Percentiles rank a stretch among this genome's conserved stretches.
These are phyloP conservation scores for Elongisporangium undulatum DNA, from an alignment of 352 stramenopile species.

Conservation along the genomic window DNA sequence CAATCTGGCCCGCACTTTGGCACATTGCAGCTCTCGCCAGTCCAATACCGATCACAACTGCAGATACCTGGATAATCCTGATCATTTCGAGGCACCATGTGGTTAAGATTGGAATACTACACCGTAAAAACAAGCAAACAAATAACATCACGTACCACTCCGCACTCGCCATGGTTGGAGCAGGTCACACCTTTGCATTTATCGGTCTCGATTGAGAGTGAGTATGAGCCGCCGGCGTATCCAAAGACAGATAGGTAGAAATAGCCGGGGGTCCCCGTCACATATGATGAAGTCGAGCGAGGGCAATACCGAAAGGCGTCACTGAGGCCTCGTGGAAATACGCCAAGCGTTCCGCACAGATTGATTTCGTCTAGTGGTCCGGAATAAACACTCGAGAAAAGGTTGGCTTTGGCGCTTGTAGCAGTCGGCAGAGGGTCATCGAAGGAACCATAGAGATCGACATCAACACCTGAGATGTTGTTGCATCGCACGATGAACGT, in stretches of 20 bases:
- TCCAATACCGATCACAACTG: slow-evolving; percentile 72
- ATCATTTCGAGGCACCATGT: not conserved
- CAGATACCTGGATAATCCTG: slow-evolving; percentile 63
- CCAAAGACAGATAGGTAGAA: slow-evolving; percentile 73
- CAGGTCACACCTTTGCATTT: slow-evolving; percentile 63
- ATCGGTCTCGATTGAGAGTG: slow-evolving; percentile 48
- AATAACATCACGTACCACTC: slow-evolving; percentile 23
- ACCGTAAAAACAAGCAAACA: not conserved
- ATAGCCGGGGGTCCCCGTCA: slow-evolving; percentile 48
- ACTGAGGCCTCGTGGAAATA: slow-evolving; percentile 55
- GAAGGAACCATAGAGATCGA: slow-evolving; percentile 76
- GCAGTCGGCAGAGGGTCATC: slow-evolving; percentile 52
- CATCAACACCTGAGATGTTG: slow-evolving; percentile 18
- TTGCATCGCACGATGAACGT: slow-evolving; percentile 50
- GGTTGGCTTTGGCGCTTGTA: slow-evolving; percentile 28
- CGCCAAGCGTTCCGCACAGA: slow-evolving; percentile 56
- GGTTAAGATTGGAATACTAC: not conserved
- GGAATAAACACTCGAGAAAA: slow-evolving; percentile 53
- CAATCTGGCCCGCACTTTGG: slow-evolving; percentile 73
- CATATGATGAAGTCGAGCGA: slow-evolving; percentile 43
- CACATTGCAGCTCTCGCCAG: slow-evolving; percentile 64
- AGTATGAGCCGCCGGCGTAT: slow-evolving; percentile 31
- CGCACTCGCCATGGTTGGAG: slow-evolving; percentile 51
- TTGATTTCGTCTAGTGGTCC: slow-evolving; percentile 51
- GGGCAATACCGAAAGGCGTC: slow-evolving; percentile 54